Evolutionary conservation across 495 filamentous ascomycete species (phyloP), one percentile per base, ranked within the genome.

Genomic region (Penicillium cataractarum): DNA sequence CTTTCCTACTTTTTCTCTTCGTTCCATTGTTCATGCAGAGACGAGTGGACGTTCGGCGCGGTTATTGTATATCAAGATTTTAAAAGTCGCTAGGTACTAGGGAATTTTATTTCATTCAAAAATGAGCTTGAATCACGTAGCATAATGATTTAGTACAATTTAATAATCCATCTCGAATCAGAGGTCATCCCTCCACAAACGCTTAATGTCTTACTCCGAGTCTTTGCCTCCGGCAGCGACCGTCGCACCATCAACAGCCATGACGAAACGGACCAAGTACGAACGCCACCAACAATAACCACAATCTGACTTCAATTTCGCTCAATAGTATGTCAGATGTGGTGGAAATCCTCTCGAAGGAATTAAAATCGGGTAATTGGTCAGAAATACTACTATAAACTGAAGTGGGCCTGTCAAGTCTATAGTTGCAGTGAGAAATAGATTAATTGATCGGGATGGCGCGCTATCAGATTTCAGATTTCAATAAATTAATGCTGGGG

Each of bases 21-120:
- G 46, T 60, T 33, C 31, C 51, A 29, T 57, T 60, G 39, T 63
- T 64, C 62, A 65, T 72, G 52, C 62, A 53, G 55, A 51, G 55
- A 68, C 55, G 58, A 60, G 46, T 52, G 70, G 63, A 73, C 68
- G 70, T 67, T 64, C 51, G 70, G 70, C 68, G 70, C 64, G 58
- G 58, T 65, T 53, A 60, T 27, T 72, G 70, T 72, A 73, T 52
- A 66, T 66, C 70, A 62, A 66, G 33, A 53, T 64, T 60, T 55
- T 55, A 65, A 70, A 69, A 71, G 57, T 66, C 61, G 54, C 32
- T 49, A 46, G 42, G 42, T 12, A 59, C 31, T 54, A 32, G 29
- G 55, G 40, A 42, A 44, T 31, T 49, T 39, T 6, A 10, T 35
- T 35, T 35, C 21, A 51, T 27, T 26, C 12, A 4, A 40, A 26